Evolutionary conservation across 1,284 basidiomycete species (phyloP).

Genomic region (Moniliella sp.): DNA sequence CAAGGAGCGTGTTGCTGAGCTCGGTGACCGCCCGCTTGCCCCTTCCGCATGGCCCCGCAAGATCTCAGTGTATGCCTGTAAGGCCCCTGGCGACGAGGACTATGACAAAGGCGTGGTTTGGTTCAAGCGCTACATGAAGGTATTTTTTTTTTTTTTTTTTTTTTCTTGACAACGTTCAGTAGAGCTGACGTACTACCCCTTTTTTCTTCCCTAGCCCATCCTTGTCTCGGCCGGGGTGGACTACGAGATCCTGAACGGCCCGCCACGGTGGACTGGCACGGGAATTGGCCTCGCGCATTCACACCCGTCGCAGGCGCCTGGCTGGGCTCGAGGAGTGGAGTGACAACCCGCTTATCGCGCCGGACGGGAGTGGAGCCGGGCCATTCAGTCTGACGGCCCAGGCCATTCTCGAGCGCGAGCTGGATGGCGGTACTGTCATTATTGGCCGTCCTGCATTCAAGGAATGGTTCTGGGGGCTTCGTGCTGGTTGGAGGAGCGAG

Average conservation of each 20-base stretch:
- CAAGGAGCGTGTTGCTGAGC: conserved; percentile 53
- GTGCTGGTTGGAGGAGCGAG: conserved; percentile 51
- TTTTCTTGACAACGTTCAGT: neutral
- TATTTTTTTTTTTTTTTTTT: conserved; percentile 33
- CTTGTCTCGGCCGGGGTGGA: conserved; percentile 81
- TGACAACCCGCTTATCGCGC: conserved; percentile 28
- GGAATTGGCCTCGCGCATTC: conserved; percentile 52
- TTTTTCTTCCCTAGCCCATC: conserved; percentile 47
- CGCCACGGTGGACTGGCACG: conserved; percentile 61
- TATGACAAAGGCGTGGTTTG: conserved; percentile 59
- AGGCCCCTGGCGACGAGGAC: conserved; percentile 87
- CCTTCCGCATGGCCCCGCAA: conserved; percentile 54
- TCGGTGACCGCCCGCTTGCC: conserved; percentile 48
- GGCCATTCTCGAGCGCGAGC: conserved; percentile 44
- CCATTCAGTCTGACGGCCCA: conserved; percentile 41
- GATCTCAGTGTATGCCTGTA: conserved; percentile 63
- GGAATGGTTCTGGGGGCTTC: conserved; percentile 72
- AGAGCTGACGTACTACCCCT: no score
- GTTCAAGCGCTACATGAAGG: conserved; percentile 92
- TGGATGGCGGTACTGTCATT: conserved; percentile 62
- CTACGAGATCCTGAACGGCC: conserved; percentile 61
- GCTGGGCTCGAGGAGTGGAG: conserved; percentile 24
- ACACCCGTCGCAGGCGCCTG: conserved; percentile 41
- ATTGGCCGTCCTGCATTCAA: conserved; percentile 80
- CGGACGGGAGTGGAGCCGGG: conserved; percentile 8